Evolutionary conservation across 345 rosid genomes (phyloP).

Genomic region (Eucalyptus guilfoylei): DNA sequence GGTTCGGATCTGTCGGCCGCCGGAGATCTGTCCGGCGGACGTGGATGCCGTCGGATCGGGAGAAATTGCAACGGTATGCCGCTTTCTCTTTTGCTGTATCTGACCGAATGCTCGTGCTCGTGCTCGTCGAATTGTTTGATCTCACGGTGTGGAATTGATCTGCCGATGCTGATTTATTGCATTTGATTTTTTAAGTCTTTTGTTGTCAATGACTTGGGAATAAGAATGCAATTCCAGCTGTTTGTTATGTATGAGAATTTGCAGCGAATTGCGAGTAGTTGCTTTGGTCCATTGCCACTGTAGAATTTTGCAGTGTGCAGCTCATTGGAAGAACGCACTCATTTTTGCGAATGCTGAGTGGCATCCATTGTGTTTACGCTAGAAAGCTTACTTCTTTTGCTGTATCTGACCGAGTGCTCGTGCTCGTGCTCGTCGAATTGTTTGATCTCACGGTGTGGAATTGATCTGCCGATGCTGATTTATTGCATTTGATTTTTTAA

Average conservation of each 20-base stretch:
- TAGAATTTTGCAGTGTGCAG: not conserved
- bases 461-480: not conserved
- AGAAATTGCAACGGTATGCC: constrained; percentile 62
- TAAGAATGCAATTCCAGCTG: not conserved
- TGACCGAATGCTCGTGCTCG: not conserved
- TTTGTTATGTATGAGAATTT: not conserved
- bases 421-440: not conserved
- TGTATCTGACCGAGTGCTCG: not conserved
- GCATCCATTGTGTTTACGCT: not conserved
- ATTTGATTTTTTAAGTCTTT: not conserved
- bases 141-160: not conserved
- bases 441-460: not conserved
- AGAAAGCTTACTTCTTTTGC: not conserved
- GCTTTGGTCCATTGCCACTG: not conserved
- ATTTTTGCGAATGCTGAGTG: not conserved
- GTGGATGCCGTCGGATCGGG: constrained; percentile 86
- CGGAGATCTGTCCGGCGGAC: constrained; percentile 70
- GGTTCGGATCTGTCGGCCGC: constrained; percentile 55
- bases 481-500: not conserved
- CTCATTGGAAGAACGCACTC: not conserved
- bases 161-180: not conserved
- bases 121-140: not conserved
- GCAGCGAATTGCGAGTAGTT: not conserved
- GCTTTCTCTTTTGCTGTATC: not conserved
- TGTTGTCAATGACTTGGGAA: not conserved